Percentiles rank a stretch among this genome's conserved stretches.
Evolutionary conservation across 768 basidiomycete species (phyloP).

Genomic region (Macrolepiota dolichaula): DNA sequence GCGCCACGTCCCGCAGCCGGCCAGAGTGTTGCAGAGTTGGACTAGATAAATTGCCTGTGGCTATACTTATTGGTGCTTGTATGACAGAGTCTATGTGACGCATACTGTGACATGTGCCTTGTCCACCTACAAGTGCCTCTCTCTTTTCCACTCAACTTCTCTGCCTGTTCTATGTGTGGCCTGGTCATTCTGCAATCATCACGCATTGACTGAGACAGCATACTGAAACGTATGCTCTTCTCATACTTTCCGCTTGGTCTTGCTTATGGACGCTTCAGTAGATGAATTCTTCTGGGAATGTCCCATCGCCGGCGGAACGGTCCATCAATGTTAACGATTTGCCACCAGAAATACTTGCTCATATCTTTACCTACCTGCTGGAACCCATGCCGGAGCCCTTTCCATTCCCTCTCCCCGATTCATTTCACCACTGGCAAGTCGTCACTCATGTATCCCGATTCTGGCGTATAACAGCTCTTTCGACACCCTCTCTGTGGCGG

Average conservation of each 20-base stretch:
- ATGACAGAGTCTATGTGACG: not conserved
- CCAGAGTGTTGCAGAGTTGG: not conserved
- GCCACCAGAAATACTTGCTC: slow-evolving; percentile 14
- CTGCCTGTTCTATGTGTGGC: not conserved
- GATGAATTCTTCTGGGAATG: not conserved
- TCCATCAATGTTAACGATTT: not conserved
- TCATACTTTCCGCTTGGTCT: not conserved
- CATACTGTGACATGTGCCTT: not conserved
- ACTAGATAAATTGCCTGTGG: not conserved
- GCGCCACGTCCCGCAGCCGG: not conserved
- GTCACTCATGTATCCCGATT: slow-evolving; percentile 2
- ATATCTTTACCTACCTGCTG: slow-evolving; percentile 9
- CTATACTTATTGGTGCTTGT: not conserved
- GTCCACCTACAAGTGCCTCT: not conserved
- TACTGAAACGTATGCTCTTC: not conserved
- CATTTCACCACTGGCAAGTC: slow-evolving; percentile 7
- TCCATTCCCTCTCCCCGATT: slow-evolving; percentile 2
- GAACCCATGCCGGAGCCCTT: slow-evolving; percentile 2
- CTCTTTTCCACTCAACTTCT: not conserved
- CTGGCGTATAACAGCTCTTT: slow-evolving; percentile 9
- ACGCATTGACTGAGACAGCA: not conserved
- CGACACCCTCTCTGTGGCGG: slow-evolving; percentile 5
- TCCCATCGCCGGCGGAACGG: not conserved
- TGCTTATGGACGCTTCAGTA: not conserved
- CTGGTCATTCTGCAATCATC: not conserved